Base-by-base conservation (phyloP, 225 moss, liverwort and hornwort genomes). In the Climacium dendroides region DNA sequence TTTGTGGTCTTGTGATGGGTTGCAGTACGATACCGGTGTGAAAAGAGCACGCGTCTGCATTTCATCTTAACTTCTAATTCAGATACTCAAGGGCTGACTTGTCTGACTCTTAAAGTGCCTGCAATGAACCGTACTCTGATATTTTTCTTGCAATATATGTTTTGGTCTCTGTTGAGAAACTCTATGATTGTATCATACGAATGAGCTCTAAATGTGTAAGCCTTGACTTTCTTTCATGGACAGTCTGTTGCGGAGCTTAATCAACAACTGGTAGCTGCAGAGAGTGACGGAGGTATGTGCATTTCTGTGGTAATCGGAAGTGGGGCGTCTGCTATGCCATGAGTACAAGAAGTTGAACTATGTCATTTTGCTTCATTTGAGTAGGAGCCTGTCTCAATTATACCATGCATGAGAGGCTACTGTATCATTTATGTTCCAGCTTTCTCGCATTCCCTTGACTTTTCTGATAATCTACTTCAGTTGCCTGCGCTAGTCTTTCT, bases 221-320 rank as follows among this genome's bases (percentile, higher is more conserved):
- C 45, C 30, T 81, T n/a, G 86, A 35, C 67, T 67, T 87, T 67
- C 39, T 66, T 90, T 85, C 54, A 37, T 85, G 84, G 72, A 85
- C 95, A 99, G 99, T 97, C 99, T 79, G 94, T 99, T 87, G 93
- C 89, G 89, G 99, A 99, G 90, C 95, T 99, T 69, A 99, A 99
- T 90, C 96, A 91, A 54, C 99, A 97, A 86, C 91, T 99, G 80
- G 88, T 90, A 85, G 92, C 91, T 85, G 95, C 99, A 80, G 99
- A 99, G 89, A 88, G 88, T 86, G 97, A 99, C 85, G 99, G 99
- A 94, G 99, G 99, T 97, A 91, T 78, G 88, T 88, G 65, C 81
- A 74, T 87, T 55, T 28, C 60, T 85, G 60, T 85, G 79, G 60
- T 70, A 66, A 86, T 65, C 39, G 74, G 28, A 87, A 87, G 54